Percentiles rank a stretch among this genome's conserved stretches.
Conservation (phyloP, 176 grass and related monocot species). For the Saccharum spontaneum region DNA sequence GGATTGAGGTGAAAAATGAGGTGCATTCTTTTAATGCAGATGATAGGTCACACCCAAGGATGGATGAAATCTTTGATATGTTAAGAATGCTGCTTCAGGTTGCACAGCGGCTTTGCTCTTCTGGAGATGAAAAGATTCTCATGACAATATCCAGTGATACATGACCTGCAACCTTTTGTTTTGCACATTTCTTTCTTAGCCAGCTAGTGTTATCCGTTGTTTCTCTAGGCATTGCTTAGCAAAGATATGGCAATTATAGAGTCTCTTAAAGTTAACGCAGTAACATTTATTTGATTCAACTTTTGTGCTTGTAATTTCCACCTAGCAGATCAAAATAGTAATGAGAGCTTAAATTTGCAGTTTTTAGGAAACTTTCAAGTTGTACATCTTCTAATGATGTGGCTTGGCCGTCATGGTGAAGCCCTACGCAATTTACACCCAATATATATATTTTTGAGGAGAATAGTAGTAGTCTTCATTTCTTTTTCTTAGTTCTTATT, state of each 20-base stretch:
- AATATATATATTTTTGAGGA: neutral
- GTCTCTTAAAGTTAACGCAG: neutral
- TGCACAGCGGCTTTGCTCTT: constrained; percentile 16
- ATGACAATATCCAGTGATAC: constrained; percentile 1
- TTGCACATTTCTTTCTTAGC: constrained; percentile 18
- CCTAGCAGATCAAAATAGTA: neutral
- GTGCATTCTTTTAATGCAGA: constrained; percentile 70
- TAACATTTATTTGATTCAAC: neutral
- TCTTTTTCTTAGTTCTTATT: neutral
- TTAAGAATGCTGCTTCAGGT: constrained; percentile 39
- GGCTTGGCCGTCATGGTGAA: neutral
- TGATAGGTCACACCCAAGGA: constrained; percentile 51
- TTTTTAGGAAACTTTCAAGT: neutral
- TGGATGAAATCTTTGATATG: constrained; percentile 51
- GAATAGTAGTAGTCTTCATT: neutral
- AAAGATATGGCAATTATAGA: neutral
- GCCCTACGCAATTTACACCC: neutral
- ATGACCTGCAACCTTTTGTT: constrained; percentile 16
- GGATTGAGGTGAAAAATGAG: constrained; percentile 65
- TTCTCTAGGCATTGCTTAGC: neutral
- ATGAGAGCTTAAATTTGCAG: neutral
- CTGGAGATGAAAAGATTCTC: constrained; percentile 20
- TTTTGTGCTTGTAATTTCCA: neutral
- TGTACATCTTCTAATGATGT: neutral
- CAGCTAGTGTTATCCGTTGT: neutral